Base-by-base conservation (phyloP, 768 basidiomycete genomes). In the Pleurotus salmoneostramineus region DNA sequence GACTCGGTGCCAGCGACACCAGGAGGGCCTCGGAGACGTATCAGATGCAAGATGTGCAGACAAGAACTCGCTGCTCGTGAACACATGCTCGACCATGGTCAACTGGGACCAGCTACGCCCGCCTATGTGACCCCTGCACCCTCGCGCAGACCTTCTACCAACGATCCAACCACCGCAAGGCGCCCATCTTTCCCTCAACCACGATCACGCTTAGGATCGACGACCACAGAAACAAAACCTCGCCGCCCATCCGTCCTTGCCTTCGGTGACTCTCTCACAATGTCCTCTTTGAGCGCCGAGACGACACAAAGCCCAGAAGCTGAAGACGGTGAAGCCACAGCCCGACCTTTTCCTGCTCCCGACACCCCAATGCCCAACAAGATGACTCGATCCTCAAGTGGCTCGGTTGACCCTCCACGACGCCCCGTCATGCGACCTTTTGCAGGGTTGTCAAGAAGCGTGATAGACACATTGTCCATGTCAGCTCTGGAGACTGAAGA, bases 41-140 rank as follows among this genome's bases (percentile, higher is more conserved):
- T 97, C 66, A 79, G 95, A 66, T 97, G 95, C 72, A 94, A 91
- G 72, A 92, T 89, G 87, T 96, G 95, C 77, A 79, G 92, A 65
- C 86, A 88, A 59, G 92, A 93, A 64, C 79, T 98, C 11, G 95
- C 95, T 0, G 83, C 91, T 0, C 79, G 90, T n/a, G 93, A 95
- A 66, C 91, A 97, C 68, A 93, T 98, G 91, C 82, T 94, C 48
- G 90, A 94, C 68, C 93, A 95, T 64, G 89, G 88, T 4, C 89
- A 92, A 64, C 72, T 90, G 3, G 87, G 87, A 2, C 83, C 87
- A 7, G 76, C 84, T 1, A 89, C 88, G 0, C 87, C 86, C 3
- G 32, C 56, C 31, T 31, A 70, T 4, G 62, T 72, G 4, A 78
- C 85, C 0, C 83, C 83, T 11, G 79, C 72, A 10, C 37, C 63